Conservation (phyloP, 2,329 filamentous ascomycete species). For the Helicocarpus griseus region DNA sequence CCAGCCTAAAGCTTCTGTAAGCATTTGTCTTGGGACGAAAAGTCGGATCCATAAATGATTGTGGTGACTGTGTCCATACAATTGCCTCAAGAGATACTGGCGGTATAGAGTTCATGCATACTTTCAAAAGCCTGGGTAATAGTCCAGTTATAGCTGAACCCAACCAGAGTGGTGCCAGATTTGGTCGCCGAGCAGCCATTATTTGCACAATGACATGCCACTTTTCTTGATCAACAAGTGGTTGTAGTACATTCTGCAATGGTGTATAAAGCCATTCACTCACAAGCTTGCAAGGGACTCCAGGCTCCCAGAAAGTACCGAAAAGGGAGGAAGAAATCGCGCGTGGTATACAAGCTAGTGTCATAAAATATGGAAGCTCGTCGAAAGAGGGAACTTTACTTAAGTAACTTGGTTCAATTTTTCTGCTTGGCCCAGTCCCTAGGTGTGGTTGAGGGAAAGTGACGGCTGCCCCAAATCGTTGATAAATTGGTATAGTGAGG, state of each 20-base stretch:
- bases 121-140: conserved; percentile 5
- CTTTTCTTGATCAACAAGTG: conserved; percentile 5
- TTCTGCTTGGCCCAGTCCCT: neutral
- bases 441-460: conserved; percentile 5
- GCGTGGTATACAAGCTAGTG: conserved; percentile 5
- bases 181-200: conserved; percentile 7
- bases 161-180: conserved; percentile 7
- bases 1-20: conserved; percentile 1
- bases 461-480: conserved; percentile 9
- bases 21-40: conserved; percentile 6
- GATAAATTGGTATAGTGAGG: conserved; percentile 9
- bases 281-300: conserved; percentile 6
- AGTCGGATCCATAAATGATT: conserved; percentile 7
- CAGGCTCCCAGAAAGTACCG: conserved; percentile 8
- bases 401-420: neutral
- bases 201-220: conserved; percentile 5
- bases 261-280: conserved; percentile 9
- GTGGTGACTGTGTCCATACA: conserved; percentile 1
- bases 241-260: conserved; percentile 3
- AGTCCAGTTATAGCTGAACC: conserved; percentile 7
- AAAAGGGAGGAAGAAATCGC: conserved; percentile 8
- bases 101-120: conserved; percentile 1
- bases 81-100: conserved; percentile 6
- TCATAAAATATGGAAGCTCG: conserved; percentile 8
- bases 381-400: conserved; percentile 5